A percentile compares a stretch with the other conserved stretches of the same genome.
Conservation (phyloP, 805 yeast species). For the Metschnikowia shivogae region DNA sequence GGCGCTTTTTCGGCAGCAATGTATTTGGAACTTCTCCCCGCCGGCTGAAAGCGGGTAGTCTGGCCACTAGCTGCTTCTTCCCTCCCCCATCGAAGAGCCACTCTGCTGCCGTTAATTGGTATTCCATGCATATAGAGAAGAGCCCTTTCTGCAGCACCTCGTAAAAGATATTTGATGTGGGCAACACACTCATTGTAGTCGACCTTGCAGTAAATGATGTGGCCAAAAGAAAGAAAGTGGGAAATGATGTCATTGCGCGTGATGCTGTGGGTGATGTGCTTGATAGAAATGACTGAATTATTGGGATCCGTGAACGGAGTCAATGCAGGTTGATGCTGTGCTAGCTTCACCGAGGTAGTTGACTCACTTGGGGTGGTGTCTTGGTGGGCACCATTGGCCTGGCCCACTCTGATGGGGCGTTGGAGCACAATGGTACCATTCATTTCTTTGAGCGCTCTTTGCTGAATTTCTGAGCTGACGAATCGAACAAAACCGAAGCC, state of each 20-base stretch:
- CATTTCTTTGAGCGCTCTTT: conserved; percentile 73
- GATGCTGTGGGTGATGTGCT: conserved; percentile 57
- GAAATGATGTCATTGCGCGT: conserved; percentile 59
- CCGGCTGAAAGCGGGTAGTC: conserved; percentile 6
- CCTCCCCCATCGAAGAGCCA: conserved; percentile 32
- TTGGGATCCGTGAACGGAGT: conserved; percentile 73
- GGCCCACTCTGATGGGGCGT: conserved; percentile 70
- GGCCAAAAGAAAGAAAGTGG: conserved; percentile 64
- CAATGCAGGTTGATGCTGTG: conserved; percentile 50
- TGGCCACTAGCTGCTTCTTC: conserved; percentile 12
- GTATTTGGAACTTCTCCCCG: conserved; percentile 11
- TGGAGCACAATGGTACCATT: conserved; percentile 71
- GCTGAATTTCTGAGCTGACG: conserved; percentile 58
- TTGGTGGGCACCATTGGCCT: conserved; percentile 32
- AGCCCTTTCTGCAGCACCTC: conserved; percentile 38
- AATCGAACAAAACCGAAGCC: conserved; percentile 93
- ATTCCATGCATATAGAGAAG: conserved; percentile 30
- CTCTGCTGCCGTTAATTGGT: conserved; percentile 25
- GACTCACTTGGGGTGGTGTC: conserved; percentile 2
- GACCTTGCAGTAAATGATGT: conserved; percentile 25
- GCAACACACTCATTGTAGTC: conserved; percentile 22
- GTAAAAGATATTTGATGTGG: conserved; percentile 23
- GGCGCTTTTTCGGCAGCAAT: conserved; percentile 19
- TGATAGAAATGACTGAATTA: conserved; percentile 72
- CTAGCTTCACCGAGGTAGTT: conserved; percentile 18